Percentiles rank a stretch among this genome's conserved stretches.
Conservation (phyloP, 176 grass and related monocot genomes). For the Avena atlantica region DNA sequence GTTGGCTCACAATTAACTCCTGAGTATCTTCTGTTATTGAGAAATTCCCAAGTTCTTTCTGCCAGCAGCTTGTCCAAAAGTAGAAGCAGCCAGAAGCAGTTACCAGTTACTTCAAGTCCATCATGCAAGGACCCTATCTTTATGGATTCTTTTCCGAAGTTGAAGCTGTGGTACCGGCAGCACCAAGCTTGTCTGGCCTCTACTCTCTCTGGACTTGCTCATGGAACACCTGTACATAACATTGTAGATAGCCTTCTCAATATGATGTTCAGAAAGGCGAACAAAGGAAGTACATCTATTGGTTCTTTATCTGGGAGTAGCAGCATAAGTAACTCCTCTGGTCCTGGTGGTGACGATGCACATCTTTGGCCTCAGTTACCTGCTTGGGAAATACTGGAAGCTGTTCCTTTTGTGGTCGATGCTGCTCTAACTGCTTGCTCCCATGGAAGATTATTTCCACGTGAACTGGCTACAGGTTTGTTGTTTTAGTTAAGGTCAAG, state of each 20-base stretch:
- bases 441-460: slow-evolving; percentile 87
- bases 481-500: slow-evolving; percentile 14
- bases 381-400: slow-evolving; percentile 98
- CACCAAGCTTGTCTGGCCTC: slow-evolving; percentile 99
- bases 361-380: slow-evolving; percentile 85
- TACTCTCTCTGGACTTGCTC: slow-evolving; percentile 88
- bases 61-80: slow-evolving; percentile 42
- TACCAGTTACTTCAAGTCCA: slow-evolving; percentile 40
- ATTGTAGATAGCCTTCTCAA: slow-evolving; percentile 88
- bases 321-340: slow-evolving; percentile 84
- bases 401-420: slow-evolving; percentile 98
- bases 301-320: slow-evolving; percentile 77
- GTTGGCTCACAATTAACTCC: slow-evolving; percentile 95
- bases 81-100: slow-evolving; percentile 46
- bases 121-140: slow-evolving; percentile 72
- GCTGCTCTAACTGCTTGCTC: slow-evolving; percentile 95
- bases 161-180: slow-evolving; percentile 90
- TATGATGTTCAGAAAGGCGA: slow-evolving; percentile 89
- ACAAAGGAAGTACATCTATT: slow-evolving; percentile 68
- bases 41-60: slow-evolving; percentile 69
- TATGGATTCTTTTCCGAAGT: slow-evolving; percentile 95
- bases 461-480: slow-evolving; percentile 93
- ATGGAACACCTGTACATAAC: slow-evolving; percentile 84
- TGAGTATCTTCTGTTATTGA: slow-evolving; percentile 87
- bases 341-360: slow-evolving; percentile 62